Percentiles rank a stretch among this genome's conserved stretches.
These are phyloP conservation scores for Sideroxylon spinosum DNA, from an alignment of 179 eudicot genomes.

Conservation along the genomic window DNA sequence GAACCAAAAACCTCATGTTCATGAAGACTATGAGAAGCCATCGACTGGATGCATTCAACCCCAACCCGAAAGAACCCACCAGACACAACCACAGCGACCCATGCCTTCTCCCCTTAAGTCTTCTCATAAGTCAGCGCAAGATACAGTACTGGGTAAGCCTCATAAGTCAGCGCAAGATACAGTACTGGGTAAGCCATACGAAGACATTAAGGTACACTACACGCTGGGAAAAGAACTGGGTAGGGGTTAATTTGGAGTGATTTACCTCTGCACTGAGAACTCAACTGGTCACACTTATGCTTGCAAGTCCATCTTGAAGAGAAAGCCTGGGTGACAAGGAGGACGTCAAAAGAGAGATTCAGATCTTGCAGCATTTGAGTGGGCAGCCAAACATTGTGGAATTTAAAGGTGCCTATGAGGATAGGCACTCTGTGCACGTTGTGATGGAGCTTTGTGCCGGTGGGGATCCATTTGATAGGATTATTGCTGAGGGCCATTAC, in stretches of 20 bases:
- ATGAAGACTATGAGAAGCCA: neutral
- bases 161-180: slow-evolving; percentile 26
- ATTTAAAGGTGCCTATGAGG: slow-evolving; percentile 70
- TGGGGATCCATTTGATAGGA: slow-evolving; percentile 71
- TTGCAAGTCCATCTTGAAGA: slow-evolving; percentile 72
- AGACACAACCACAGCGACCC: slow-evolving; percentile 20
- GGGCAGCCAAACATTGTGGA: slow-evolving; percentile 73
- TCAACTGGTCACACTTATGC: slow-evolving; percentile 50
- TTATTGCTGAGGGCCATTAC: slow-evolving; percentile 62
- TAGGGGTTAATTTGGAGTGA: slow-evolving; percentile 69
- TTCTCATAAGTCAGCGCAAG: slow-evolving; percentile 21
- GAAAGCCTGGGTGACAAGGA: slow-evolving; percentile 60
- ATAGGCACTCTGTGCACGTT: slow-evolving; percentile 61
- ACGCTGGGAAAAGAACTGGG: slow-evolving; percentile 71
- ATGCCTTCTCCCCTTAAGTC: slow-evolving; percentile 15
- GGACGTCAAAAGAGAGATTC: slow-evolving; percentile 67
- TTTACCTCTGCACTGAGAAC: slow-evolving; percentile 59
- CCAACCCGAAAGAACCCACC: slow-evolving; percentile 16
- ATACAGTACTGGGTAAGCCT: slow-evolving; percentile 46
- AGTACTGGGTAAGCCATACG: slow-evolving; percentile 47
- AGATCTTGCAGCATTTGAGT: slow-evolving; percentile 69
- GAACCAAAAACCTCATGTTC: neutral
- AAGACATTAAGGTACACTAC: slow-evolving; percentile 43
- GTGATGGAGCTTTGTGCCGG: slow-evolving; percentile 78
- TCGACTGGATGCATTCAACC: slow-evolving; percentile 2